These are phyloP conservation scores for Endothia cerciana DNA, from an alignment of 2,329 filamentous ascomycete species.

Conservation along the genomic window DNA sequence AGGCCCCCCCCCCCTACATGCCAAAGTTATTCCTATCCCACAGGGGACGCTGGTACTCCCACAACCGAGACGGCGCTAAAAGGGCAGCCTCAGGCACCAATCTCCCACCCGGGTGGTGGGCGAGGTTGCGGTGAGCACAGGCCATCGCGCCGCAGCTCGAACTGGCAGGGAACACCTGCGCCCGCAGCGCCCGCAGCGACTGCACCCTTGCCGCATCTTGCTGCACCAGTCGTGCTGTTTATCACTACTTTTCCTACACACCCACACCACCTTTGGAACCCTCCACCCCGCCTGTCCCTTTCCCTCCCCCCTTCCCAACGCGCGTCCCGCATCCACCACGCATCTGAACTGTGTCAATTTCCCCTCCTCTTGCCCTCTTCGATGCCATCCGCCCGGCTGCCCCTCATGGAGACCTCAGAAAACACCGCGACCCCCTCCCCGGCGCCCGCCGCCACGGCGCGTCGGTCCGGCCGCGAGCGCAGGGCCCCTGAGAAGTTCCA, in stretches of 20 bases:
- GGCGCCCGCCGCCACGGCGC: slow-evolving; percentile 55
- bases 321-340: slow-evolving; percentile 32
- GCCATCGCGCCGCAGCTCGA: slow-evolving; percentile 28
- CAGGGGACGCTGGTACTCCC: neutral
- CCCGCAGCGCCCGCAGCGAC: slow-evolving; percentile 14
- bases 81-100: slow-evolving; percentile 26
- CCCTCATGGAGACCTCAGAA: slow-evolving; percentile 58
- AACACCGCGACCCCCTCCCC: slow-evolving; percentile 59
- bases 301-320: slow-evolving; percentile 13
- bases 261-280: too few relatives aligned
- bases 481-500: slow-evolving; percentile 63
- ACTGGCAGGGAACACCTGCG: slow-evolving; percentile 21
- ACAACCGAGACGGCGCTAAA: slow-evolving; percentile 9
- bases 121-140: slow-evolving; percentile 15
- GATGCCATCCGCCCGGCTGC: slow-evolving; percentile 48
- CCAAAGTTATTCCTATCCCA: neutral
- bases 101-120: neutral
- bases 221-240: slow-evolving; percentile 20
- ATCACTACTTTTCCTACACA: slow-evolving; percentile 23
- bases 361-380: slow-evolving; percentile 20
- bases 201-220: slow-evolving; percentile 1
- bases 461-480: slow-evolving; percentile 71
- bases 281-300: slow-evolving; percentile 2
- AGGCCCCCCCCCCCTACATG: neutral
- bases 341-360: slow-evolving; percentile 27